These are phyloP conservation scores for Pseudotulostoma volvatum DNA, from an alignment of 495 filamentous ascomycete genomes.

Conservation along the genomic window DNA sequence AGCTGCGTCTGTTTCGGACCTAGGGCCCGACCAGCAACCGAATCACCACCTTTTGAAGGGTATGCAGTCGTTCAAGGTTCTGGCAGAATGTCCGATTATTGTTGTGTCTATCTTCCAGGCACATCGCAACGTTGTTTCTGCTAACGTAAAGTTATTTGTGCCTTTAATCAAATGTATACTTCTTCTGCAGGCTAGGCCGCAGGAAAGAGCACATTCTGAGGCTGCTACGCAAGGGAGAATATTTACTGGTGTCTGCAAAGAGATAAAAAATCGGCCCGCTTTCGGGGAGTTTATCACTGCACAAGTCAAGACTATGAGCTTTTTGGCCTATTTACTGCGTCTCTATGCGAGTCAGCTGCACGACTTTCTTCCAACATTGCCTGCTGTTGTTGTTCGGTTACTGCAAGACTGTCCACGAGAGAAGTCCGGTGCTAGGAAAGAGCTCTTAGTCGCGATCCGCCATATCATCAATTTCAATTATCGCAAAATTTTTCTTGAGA, in stretches of 20 bases:
- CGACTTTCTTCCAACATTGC: slow-evolving; percentile 78
- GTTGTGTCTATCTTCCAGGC: slow-evolving; percentile 97
- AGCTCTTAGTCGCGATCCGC: slow-evolving; percentile 86
- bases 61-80: slow-evolving; percentile 98
- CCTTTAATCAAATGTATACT: slow-evolving; percentile 86
- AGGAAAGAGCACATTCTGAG: slow-evolving; percentile 78
- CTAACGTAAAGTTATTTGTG: slow-evolving; percentile 84
- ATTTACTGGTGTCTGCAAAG: slow-evolving; percentile 84
- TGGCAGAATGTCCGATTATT: slow-evolving; percentile 95
- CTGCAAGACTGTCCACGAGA: slow-evolving; percentile 88
- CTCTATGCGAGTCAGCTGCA: slow-evolving; percentile 74
- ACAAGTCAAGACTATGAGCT: slow-evolving; percentile 99
- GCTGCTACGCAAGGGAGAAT: slow-evolving; percentile 58
- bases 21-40: slow-evolving; percentile 64
- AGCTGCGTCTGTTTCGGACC: slow-evolving; percentile 57
- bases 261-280: slow-evolving; percentile 83
- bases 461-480: slow-evolving; percentile 99
- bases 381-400: slow-evolving; percentile 79
- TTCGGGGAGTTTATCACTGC: slow-evolving; percentile 97
- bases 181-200: slow-evolving; percentile 77
- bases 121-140: slow-evolving; percentile 56
- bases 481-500: slow-evolving; percentile 80
- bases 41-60: slow-evolving; percentile 67
- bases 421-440: slow-evolving; percentile 84
- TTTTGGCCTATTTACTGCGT: slow-evolving; percentile 82